Conservation (phyloP, 352 stramenopile genomes). For the Globisporangium cystogenes region DNA sequence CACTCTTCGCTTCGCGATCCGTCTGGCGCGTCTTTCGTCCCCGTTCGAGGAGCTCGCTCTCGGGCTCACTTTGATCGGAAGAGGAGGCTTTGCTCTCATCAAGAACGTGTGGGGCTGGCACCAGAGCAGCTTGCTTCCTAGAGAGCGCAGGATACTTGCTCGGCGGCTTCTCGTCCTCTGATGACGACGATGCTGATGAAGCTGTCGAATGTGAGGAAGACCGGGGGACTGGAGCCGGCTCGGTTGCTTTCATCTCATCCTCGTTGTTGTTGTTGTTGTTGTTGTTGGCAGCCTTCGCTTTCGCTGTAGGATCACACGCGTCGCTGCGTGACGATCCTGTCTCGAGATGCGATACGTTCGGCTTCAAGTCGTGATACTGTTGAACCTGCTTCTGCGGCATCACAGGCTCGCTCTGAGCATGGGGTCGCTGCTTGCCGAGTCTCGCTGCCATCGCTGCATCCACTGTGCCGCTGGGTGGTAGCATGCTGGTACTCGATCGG, state of each 20-base stretch:
- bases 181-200: slow-evolving; percentile 1
- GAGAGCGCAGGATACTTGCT: slow-evolving; percentile 9
- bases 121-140: not conserved
- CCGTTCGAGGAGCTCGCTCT: not conserved
- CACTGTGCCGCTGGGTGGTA: not conserved
- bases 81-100: not conserved
- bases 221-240: not conserved
- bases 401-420: slow-evolving; percentile 11
- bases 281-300: not conserved
- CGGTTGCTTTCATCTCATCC: not conserved
- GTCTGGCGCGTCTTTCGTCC: not conserved
- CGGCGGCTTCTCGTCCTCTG: slow-evolving; percentile 4
- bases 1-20: not conserved
- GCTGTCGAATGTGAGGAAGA: not conserved
- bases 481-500: slow-evolving; percentile 11
- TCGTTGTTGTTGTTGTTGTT: slow-evolving; percentile 5
- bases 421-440: not conserved
- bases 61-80: not conserved
- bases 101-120: not conserved
- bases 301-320: not conserved
- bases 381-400: not conserved
- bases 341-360: not conserved
- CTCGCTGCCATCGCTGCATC: not conserved
- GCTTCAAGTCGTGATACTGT: not conserved
- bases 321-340: not conserved